Evolutionary conservation across 495 filamentous ascomycete genomes (phyloP).

Genomic region (Paragyromitra xinjiangensis): DNA sequence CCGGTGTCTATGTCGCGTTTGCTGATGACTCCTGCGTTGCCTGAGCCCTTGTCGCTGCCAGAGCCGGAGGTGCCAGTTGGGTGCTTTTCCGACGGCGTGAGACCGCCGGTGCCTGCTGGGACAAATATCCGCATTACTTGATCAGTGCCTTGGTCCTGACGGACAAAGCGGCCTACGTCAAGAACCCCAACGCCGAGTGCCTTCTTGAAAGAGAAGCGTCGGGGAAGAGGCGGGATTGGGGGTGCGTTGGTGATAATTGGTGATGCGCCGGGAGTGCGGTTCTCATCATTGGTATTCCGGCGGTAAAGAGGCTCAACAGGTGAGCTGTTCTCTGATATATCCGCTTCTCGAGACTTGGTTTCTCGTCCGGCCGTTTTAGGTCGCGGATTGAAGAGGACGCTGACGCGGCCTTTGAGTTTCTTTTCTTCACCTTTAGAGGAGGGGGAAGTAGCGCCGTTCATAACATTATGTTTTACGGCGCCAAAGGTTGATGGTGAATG

Average conservation of each 20-base stretch:
- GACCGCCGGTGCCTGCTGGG: conserved; percentile 60
- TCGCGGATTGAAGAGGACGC: conserved; percentile 56
- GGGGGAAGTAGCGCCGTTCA: conserved; percentile 42
- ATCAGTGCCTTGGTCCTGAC: conserved; percentile 78
- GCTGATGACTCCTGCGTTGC: neutral
- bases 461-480: conserved; percentile 34
- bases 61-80: conserved; percentile 10
- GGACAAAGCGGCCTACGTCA: conserved; percentile 79
- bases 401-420: conserved; percentile 55
- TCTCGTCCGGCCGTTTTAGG: conserved; percentile 54
- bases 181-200: conserved; percentile 79
- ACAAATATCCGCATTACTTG: conserved; percentile 82
- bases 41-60: conserved; percentile 27
- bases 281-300: conserved; percentile 50
- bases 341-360: conserved; percentile 25
- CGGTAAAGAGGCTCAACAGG: conserved; percentile 11
- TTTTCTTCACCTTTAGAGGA: conserved; percentile 45
- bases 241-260: conserved; percentile 29
- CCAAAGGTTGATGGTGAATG: conserved; percentile 38
- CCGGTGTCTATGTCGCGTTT: conserved; percentile 47
- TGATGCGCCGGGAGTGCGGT: conserved; percentile 32
- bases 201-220: conserved; percentile 51
- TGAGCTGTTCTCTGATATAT: conserved; percentile 2
- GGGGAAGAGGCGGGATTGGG: conserved; percentile 40
- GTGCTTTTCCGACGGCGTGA: conserved; percentile 15